phyloP scores from a whole-genome alignment of 441 rosid genomes.

The Syzygium malaccense region DNA sequence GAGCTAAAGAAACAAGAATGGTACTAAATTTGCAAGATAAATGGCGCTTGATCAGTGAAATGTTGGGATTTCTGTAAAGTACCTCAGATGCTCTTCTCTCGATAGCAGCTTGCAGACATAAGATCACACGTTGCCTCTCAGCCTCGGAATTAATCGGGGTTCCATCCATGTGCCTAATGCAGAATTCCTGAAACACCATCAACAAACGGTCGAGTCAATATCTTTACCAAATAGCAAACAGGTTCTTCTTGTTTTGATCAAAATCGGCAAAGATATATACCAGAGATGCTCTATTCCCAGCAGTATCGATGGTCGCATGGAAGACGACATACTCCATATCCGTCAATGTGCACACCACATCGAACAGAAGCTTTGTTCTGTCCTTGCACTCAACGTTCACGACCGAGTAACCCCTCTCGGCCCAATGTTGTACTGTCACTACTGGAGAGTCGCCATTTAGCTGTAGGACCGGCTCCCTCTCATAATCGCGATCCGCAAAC shows the following conservation, averaged over 20 bases:
- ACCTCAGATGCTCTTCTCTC: constrained; percentile 87
- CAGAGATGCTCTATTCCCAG: constrained; percentile 32
- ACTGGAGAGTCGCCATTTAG: neutral
- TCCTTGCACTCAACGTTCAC: constrained; percentile 85
- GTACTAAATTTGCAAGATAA: neutral
- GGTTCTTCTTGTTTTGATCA: neutral
- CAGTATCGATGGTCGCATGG: constrained; percentile 6
- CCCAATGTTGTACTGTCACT: constrained; percentile 81
- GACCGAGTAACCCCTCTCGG: constrained; percentile 67
- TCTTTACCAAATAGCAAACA: neutral
- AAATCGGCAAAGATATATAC: constrained; percentile 11
- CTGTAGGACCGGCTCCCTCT: neutral
- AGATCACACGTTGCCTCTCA: constrained; percentile 77
- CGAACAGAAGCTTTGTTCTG: constrained; percentile 70
- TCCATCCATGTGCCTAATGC: constrained; percentile 73
- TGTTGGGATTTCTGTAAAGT: neutral
- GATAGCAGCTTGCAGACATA: constrained; percentile 74
- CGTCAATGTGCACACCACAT: constrained; percentile 18
- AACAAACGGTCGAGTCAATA: neutral
- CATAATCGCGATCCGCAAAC: constrained; percentile 16
- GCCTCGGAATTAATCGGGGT: constrained; percentile 87
- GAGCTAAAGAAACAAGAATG: neutral
- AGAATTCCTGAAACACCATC: constrained; percentile 55
- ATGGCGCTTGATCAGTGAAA: neutral
- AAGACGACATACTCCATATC: constrained; percentile 14